Evolutionary conservation across 495 filamentous ascomycete species (phyloP), one percentile per base, ranked within the genome.

Genomic region (Neurospora africana): DNA sequence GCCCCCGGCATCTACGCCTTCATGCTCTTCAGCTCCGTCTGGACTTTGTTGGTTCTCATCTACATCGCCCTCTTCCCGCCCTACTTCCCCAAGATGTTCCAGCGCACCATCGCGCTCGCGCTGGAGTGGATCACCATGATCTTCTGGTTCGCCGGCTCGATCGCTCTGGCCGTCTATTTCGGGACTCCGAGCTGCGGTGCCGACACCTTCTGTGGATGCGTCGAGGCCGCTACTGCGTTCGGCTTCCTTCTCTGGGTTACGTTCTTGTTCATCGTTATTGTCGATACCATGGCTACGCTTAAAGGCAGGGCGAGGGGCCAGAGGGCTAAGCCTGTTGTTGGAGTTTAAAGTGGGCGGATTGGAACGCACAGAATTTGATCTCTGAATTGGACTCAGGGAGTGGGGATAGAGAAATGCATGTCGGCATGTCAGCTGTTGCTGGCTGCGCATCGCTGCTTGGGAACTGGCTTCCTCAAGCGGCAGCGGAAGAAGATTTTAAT

Each of bases 91-190:
- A 81, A 79, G 61, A 73, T 88, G 17, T 85, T 86, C 71, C 88
- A 91, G 80, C 86, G 83, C n/a, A 84, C 87, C 36, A 86, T 81
- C 43, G 86, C 93, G 5, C 84, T 92, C 10, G 89, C 75, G n/a
- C 81, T 91, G 38, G 91, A 94, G 73, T 81, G 82, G 61, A 67
- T 95, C 15, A 94, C 92, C n/a, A 90, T 88, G 84, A 85, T 94
- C 43, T 94, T 95, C 84, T 96, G 93, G 93, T 93, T 97, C 78
- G 89, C 90, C 0, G 92, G 92, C 35, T 91, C 91, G 73, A 89
- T 96, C 77, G 92, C 92, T 0, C 76, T 93, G 2, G 92, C 89
- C 3, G 89, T 88, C 5, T 83, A 85, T 71, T 78, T 91, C 61
- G 86, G 84, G 21, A 78, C 85, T 2, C 81, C 83, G 9, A 70